phyloP scores from a whole-genome alignment of 2,329 filamentous ascomycete species.

The Cryphonectria japonica region DNA sequence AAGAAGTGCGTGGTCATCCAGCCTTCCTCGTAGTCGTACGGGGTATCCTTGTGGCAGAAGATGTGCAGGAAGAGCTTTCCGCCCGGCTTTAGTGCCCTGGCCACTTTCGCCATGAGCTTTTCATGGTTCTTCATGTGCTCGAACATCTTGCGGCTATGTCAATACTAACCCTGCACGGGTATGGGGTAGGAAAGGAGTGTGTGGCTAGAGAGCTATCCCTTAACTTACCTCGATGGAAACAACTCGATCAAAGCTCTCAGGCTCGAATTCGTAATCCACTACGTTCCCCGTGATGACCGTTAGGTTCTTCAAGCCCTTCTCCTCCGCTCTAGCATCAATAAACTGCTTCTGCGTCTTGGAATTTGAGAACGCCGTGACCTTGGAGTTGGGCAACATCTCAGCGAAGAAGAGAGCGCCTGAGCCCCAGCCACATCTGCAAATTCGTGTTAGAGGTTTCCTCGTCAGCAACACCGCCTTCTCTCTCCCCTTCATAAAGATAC shows the following conservation, averaged over 20 bases:
- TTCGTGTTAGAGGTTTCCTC: background rate
- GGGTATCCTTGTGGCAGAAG: conserved; percentile 65
- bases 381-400: conserved; percentile 63
- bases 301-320: conserved; percentile 63
- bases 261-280: conserved; percentile 66
- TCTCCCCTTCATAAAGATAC: background rate
- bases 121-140: conserved; percentile 81
- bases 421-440: conserved; percentile 67
- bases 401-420: conserved; percentile 68
- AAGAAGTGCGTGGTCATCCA: conserved; percentile 80
- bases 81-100: conserved; percentile 59
- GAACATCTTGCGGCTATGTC: conserved; percentile 55
- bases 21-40: conserved; percentile 72
- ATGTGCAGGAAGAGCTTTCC: conserved; percentile 74
- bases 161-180: background rate
- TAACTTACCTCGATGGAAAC: conserved; percentile 61
- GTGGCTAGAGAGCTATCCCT: background rate
- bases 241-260: conserved; percentile 63
- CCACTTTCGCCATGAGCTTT: conserved; percentile 66
- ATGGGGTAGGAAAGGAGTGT: conserved; percentile 8
- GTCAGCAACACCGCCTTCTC: background rate
- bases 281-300: conserved; percentile 69
- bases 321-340: conserved; percentile 62
- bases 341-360: conserved; percentile 69
- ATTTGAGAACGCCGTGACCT: conserved; percentile 71